Evolutionary conservation across 306 rosid species (phyloP).

Genomic region (Begonia peltatifolia): DNA sequence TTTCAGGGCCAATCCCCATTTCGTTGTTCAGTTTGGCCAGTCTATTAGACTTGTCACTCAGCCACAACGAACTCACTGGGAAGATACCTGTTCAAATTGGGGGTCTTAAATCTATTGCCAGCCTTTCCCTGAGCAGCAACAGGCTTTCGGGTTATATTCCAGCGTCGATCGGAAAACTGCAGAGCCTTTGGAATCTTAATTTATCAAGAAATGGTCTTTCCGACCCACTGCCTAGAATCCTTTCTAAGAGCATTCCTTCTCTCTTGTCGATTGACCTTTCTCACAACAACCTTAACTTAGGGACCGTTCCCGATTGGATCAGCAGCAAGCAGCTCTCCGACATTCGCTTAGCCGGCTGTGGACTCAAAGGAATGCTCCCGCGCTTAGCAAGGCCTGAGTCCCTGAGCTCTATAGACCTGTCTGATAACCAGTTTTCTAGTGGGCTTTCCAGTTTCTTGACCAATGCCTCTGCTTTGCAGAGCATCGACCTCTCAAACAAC

Average conservation of each 20-base stretch:
- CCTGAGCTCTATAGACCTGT: constrained; percentile 69
- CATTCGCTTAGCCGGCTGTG: constrained; percentile 74
- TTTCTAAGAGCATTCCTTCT: constrained; percentile 50
- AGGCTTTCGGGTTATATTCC: constrained; percentile 58
- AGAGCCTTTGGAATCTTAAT: constrained; percentile 78
- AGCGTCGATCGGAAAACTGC: constrained; percentile 48
- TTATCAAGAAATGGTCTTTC: constrained; percentile 62
- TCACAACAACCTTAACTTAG: constrained; percentile 63
- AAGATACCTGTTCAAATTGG: constrained; percentile 58
- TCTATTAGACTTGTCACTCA: constrained; percentile 63
- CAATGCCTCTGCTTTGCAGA: constrained; percentile 61
- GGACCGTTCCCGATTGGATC: constrained; percentile 75
- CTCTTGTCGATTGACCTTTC: constrained; percentile 82
- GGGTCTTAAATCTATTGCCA: constrained; percentile 49
- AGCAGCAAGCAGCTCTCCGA: constrained; percentile 53
- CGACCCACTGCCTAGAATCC: constrained; percentile 48
- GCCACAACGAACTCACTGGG: constrained; percentile 66
- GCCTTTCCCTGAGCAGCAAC: constrained; percentile 55
- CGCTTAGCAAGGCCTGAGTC: constrained; percentile 42
- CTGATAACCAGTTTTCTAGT: constrained; percentile 47
- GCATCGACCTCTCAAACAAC: constrained; percentile 68
- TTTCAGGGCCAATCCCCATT: constrained; percentile 54
- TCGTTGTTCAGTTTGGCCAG: constrained; percentile 48
- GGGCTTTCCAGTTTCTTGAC: constrained; percentile 49
- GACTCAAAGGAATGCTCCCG: constrained; percentile 59